Percentiles rank a stretch among this genome's conserved stretches.
phyloP scores from a whole-genome alignment of 805 yeast species.

The Saccharomycopsis microspora region DNA sequence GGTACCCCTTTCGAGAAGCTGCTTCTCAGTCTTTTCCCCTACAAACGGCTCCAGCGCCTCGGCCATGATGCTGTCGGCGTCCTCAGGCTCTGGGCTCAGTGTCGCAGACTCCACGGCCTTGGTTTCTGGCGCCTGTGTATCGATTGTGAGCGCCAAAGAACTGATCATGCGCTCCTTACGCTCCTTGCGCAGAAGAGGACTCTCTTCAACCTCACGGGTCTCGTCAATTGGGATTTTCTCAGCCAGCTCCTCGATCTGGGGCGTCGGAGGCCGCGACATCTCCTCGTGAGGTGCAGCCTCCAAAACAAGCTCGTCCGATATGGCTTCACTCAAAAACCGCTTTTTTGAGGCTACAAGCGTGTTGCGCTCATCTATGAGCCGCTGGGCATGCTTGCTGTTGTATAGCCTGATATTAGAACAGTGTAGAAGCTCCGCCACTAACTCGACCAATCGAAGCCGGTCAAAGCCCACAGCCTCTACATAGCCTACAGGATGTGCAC shows the following conservation, averaged over 20 bases:
- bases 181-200: conserved; percentile 3
- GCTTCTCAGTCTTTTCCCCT: conserved; percentile 25
- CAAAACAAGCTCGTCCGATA: conserved; percentile 9
- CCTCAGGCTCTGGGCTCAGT: not conserved
- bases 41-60: conserved; percentile 18
- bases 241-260: conserved; percentile 10
- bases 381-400: conserved; percentile 66
- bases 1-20: conserved; percentile 47
- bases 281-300: not conserved
- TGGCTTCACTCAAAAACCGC: conserved; percentile 10
- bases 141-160: conserved; percentile 12
- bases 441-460: conserved; percentile 79
- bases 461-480: conserved; percentile 58
- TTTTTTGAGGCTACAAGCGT: conserved; percentile 23
- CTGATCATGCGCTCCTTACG: conserved; percentile 13
- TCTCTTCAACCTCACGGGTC: conserved; percentile 12
- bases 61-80: conserved; percentile 18
- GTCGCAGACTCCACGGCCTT: not conserved
- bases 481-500: conserved; percentile 8
- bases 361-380: conserved; percentile 58
- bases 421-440: conserved; percentile 88
- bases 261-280: not conserved
- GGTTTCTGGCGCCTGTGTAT: conserved; percentile 10
- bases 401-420: conserved; percentile 94
- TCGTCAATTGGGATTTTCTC: conserved; percentile 16